Percentiles rank a stretch among this genome's conserved stretches.
Evolutionary conservation across 2,329 filamentous ascomycete species (phyloP).

Genomic region (Claviceps capensis): DNA sequence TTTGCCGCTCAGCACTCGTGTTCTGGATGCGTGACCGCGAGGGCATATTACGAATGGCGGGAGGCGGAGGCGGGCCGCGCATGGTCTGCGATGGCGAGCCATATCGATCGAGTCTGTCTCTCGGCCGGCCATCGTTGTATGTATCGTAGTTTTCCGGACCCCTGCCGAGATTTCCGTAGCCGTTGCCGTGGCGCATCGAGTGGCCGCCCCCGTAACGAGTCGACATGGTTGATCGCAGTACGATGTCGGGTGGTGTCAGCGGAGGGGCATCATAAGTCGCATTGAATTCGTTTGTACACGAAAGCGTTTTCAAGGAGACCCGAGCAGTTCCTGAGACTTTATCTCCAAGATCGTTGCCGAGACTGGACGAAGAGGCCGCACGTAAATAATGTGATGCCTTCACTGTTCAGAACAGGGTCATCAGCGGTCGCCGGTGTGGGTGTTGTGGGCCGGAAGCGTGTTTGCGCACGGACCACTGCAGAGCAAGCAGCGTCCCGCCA

Average conservation of each 20-base stretch:
- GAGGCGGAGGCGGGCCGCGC: constrained; percentile 15
- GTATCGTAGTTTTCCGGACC: constrained; percentile 36
- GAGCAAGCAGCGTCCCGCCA: not conserved
- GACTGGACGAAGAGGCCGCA: no score
- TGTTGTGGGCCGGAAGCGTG: no score
- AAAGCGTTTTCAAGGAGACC: not conserved
- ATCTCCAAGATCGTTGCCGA: no score
- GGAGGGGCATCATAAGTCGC: constrained; percentile 9
- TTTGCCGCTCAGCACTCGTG: constrained; percentile 41
- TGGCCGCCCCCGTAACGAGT: constrained; percentile 30
- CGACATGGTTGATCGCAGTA: constrained; percentile 27
- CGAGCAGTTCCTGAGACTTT: no score
- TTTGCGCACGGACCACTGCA: constrained; percentile 1
- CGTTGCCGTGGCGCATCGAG: constrained; percentile 24
- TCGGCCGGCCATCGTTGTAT: constrained; percentile 26
- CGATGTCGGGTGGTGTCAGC: not conserved
- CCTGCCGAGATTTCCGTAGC: constrained; percentile 29
- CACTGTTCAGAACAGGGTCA: no score
- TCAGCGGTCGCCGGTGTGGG: no score
- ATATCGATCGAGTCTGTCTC: constrained; percentile 30
- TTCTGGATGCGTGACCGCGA: constrained; percentile 24
- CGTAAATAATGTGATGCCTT: not conserved
- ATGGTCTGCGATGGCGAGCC: constrained; percentile 22
- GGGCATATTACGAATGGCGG: constrained; percentile 19
- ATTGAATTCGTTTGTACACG: not conserved